A percentile compares a stretch with the other conserved stretches of the same genome.
Conservation (phyloP, 192 early-diverging fungal genomes). For the Coemansia sp. region DNA sequence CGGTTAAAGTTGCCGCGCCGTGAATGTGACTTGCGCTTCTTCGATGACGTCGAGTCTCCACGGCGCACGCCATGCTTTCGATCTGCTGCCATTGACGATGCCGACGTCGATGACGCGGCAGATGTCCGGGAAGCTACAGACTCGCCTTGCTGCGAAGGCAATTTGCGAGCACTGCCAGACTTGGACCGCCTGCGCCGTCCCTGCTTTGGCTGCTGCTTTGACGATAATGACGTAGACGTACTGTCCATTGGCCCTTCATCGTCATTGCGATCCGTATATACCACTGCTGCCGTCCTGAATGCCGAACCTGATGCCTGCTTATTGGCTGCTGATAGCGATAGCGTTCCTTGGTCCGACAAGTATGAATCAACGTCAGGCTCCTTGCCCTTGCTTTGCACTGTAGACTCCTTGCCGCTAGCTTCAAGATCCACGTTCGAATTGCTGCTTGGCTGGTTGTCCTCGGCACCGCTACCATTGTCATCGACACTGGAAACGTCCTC, state of each 20-base stretch:
- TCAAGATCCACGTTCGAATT: neutral
- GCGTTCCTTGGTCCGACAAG: conserved; percentile 14
- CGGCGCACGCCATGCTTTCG: no score
- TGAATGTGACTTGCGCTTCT: conserved; percentile 1
- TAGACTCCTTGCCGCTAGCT: no score
- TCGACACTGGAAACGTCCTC: neutral
- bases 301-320: conserved; percentile 33
- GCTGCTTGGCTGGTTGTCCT: neutral
- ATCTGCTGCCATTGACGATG: neutral
- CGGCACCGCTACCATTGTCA: no score
- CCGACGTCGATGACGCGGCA: neutral
- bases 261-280: conserved; percentile 22
- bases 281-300: conserved; percentile 31
- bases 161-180: neutral
- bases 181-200: conserved; percentile 1
- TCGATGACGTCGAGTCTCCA: neutral
- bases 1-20: conserved; percentile 6
- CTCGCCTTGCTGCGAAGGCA: neutral
- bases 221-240: neutral
- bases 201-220: no score
- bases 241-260: neutral
- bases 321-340: conserved; percentile 27
- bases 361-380: conserved; percentile 2
- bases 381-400: conserved; percentile 1
- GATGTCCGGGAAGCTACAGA: no score